These are phyloP conservation scores for Aspergillus sp. DNA, from an alignment of 2,329 filamentous ascomycete species.

Conservation along the genomic window DNA sequence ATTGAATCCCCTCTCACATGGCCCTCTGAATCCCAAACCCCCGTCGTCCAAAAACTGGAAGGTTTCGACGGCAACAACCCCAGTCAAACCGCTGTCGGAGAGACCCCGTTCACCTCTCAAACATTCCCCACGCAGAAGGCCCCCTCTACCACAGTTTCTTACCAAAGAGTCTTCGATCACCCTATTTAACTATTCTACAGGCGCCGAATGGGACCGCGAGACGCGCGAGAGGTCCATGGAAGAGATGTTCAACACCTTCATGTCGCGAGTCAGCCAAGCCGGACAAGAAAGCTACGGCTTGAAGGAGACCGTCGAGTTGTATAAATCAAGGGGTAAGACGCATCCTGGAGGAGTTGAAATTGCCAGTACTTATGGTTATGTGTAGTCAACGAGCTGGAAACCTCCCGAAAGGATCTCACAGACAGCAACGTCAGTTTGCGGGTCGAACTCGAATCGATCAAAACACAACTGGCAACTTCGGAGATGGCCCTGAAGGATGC, in stretches of 20 bases:
- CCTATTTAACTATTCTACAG: conserved; percentile 49
- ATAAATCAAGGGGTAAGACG: conserved; percentile 69
- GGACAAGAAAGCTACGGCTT: conserved; percentile 65
- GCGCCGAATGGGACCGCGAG: conserved; percentile 67
- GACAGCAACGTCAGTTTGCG: conserved; percentile 57
- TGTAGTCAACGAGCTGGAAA: conserved; percentile 58
- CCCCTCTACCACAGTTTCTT: conserved; percentile 51
- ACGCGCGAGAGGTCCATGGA: conserved; percentile 75
- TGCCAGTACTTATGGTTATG: conserved; percentile 2
- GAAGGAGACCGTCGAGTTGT: conserved; percentile 70
- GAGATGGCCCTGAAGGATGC: conserved; percentile 52
- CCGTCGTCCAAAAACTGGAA: conserved; percentile 12
- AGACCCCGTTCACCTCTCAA: conserved; percentile 13
- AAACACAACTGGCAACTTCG: conserved; percentile 49
- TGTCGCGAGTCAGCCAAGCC: conserved; percentile 68
- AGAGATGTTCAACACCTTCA: conserved; percentile 67
- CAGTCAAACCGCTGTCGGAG: conserved; percentile 35
- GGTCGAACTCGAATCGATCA: conserved; percentile 65
- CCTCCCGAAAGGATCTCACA: conserved; percentile 48
- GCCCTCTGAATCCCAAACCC: conserved; percentile 5
- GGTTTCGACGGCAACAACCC: conserved; percentile 28
- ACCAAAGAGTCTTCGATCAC: conserved; percentile 71
- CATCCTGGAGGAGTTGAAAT: background rate
- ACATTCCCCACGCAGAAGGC: conserved; percentile 37
- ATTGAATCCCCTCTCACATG: too few species aligned